These are phyloP conservation scores for Vigna reflexopilosa DNA, from an alignment of 306 rosid genomes.

Conservation along the genomic window DNA sequence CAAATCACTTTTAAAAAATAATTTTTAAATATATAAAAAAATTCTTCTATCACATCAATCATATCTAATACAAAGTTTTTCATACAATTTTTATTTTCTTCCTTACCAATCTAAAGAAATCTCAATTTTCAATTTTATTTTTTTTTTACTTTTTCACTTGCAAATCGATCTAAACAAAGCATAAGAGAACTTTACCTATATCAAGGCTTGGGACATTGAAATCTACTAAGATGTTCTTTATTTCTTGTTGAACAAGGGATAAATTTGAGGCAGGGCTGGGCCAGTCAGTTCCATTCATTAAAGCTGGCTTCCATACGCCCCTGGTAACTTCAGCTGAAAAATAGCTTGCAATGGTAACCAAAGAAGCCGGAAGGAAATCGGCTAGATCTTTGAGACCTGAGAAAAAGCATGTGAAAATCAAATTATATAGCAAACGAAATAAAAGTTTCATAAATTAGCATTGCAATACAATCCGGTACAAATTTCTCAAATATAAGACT, in stretches of 20 bases:
- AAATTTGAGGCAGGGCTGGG: conserved; percentile 98
- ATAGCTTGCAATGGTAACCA: conserved; percentile 87
- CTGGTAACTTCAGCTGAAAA: conserved; percentile 95
- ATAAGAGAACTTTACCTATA: conserved; percentile 60
- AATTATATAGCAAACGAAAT: conserved; percentile 37
- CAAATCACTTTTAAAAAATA: too few relatives aligned
- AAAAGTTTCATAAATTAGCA: conserved; percentile 31
- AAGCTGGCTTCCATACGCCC: conserved; percentile 96
- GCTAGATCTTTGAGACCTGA: conserved; percentile 94
- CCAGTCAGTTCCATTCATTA: conserved; percentile 97
- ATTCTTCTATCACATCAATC: too few relatives aligned
- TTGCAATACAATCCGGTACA: neutral
- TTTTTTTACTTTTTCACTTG: too few relatives aligned
- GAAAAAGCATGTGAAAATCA: conserved; percentile 38
- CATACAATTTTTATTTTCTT: too few relatives aligned
- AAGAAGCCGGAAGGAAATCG: conserved; percentile 89
- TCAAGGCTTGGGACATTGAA: conserved; percentile 94
- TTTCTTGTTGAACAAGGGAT: conserved; percentile 78
- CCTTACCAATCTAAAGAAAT: too few relatives aligned
- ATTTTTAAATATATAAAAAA: too few relatives aligned
- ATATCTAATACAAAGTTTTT: too few relatives aligned
- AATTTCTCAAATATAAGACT: conserved; percentile 14
- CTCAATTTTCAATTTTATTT: too few relatives aligned
- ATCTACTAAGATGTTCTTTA: conserved; percentile 85
- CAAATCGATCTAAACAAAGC: too few relatives aligned